These are phyloP conservation scores for Hypomyces perniciosus DNA, from an alignment of 2,329 filamentous ascomycete species.

Conservation along the genomic window DNA sequence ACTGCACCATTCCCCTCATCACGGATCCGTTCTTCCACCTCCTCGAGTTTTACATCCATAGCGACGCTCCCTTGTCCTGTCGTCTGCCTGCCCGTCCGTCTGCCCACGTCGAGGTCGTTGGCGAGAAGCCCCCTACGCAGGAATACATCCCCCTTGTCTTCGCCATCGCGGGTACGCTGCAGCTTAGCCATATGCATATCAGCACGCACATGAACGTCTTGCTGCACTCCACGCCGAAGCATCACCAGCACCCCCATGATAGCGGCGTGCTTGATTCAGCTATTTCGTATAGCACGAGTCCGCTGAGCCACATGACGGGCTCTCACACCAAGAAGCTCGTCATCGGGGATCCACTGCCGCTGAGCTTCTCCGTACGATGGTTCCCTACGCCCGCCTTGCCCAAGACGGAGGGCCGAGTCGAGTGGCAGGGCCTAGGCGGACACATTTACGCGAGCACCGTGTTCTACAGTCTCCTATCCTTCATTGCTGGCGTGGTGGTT, in stretches of 20 bases:
- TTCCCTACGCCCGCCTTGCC: constrained; percentile 70
- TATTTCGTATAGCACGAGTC: constrained; percentile 77
- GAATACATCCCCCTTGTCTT: constrained; percentile 82
- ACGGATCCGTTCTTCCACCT: constrained; percentile 79
- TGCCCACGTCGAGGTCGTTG: constrained; percentile 48
- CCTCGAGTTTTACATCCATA: constrained; percentile 96
- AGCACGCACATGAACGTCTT: constrained; percentile 86
- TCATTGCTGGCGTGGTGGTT: constrained; percentile 48
- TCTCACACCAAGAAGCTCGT: constrained; percentile 60
- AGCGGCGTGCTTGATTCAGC: constrained; percentile 81
- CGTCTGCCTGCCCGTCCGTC: constrained; percentile 75
- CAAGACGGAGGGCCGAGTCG: constrained; percentile 57
- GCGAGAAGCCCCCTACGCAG: constrained; percentile 42
- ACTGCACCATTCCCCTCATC: constrained; percentile 75
- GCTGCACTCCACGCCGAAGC: constrained; percentile 63
- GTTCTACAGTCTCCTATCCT: constrained; percentile 56
- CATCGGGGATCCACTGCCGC: constrained; percentile 77
- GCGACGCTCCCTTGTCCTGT: constrained; percentile 87
- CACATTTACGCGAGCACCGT: constrained; percentile 59
- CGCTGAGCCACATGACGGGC: constrained; percentile 54
- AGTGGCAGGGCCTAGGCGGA: constrained; percentile 60
- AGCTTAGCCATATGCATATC: constrained; percentile 84
- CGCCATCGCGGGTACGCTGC: constrained; percentile 80
- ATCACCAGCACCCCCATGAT: constrained; percentile 56
- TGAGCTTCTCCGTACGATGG: constrained; percentile 81